Percentiles rank a stretch among this genome's conserved stretches.
phyloP scores from a whole-genome alignment of 2,329 filamentous ascomycete genomes.

The Cladosporium austrohemisphaericum region DNA sequence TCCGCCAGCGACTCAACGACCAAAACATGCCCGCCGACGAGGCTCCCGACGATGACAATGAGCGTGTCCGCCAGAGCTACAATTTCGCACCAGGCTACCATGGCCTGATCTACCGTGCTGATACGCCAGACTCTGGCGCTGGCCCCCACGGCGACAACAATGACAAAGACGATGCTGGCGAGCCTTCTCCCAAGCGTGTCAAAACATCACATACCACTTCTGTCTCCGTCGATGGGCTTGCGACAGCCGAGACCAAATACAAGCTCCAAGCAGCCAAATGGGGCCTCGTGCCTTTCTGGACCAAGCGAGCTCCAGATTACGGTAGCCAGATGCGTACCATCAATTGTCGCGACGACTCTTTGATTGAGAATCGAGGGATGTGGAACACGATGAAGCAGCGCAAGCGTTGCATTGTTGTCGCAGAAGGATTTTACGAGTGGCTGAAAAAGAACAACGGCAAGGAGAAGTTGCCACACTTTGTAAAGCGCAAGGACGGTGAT shows the following conservation, averaged over 20 bases:
- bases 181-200: conserved; percentile 24
- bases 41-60: conserved; percentile 71
- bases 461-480: conserved; percentile 80
- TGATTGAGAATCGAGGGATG: conserved; percentile 72
- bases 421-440: conserved; percentile 97
- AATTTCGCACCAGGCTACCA: conserved; percentile 89
- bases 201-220: conserved; percentile 21
- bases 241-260: conserved; percentile 54
- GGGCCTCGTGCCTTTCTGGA: conserved; percentile 93
- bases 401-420: conserved; percentile 83
- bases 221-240: conserved; percentile 20
- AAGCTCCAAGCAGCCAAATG: conserved; percentile 93
- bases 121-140: conserved; percentile 51
- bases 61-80: conserved; percentile 70
- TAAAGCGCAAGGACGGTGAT: conserved; percentile 74
- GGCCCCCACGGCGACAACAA: conserved; percentile 14
- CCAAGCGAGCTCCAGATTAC: conserved; percentile 76
- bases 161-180: conserved; percentile 23
- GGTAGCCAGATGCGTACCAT: conserved; percentile 79
- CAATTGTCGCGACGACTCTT: conserved; percentile 88
- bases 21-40: conserved; percentile 68
- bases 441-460: conserved; percentile 71
- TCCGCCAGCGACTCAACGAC: conserved; percentile 69
- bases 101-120: conserved; percentile 80
- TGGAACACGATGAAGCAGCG: conserved; percentile 88